Percentiles rank a stretch among this genome's conserved stretches.
Evolutionary conservation across 371 early-diverging fungal genomes (phyloP).

Genomic region (Mycotypha africana): DNA sequence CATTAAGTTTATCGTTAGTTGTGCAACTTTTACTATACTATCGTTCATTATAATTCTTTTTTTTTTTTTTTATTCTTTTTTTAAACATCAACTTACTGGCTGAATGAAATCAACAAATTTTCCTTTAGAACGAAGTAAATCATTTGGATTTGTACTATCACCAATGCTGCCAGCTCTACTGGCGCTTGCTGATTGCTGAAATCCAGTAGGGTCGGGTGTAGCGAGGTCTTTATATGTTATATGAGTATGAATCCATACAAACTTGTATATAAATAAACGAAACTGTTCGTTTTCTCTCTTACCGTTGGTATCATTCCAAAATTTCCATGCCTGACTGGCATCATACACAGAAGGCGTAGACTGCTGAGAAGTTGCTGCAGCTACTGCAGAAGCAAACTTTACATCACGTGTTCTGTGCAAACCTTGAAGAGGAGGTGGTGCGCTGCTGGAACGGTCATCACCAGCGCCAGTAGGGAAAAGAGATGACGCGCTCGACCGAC

Average conservation of each 20-base stretch:
- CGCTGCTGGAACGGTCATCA: constrained; percentile 4
- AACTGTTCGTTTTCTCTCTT: no score
- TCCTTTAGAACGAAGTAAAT: constrained; percentile 19
- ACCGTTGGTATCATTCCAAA: constrained; percentile 15
- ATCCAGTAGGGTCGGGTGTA: no score
- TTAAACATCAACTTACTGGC: constrained; percentile 3
- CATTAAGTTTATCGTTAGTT: no score
- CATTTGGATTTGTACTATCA: no score
- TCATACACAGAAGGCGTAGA: constrained; percentile 4
- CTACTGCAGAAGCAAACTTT: background rate
- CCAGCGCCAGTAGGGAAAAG: constrained; percentile 2
- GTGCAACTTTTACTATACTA: no score
- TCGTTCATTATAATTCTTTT: no score
- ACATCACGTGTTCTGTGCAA: constrained; percentile 8
- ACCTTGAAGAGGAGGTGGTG: constrained; percentile 10
- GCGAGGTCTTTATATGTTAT: no score
- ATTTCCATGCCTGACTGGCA: constrained; percentile 8
- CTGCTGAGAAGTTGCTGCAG: background rate
- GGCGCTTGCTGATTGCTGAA: no score
- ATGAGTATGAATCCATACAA: no score
- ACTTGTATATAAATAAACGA: no score
- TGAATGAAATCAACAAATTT: constrained; percentile 10
- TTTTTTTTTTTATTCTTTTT: background rate
- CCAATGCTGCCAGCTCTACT: no score
- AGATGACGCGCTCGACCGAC: constrained; percentile 11